Evolutionary conservation across 2,329 filamentous ascomycete genomes (phyloP).

Genomic region (Aspergillus viridinutans): DNA sequence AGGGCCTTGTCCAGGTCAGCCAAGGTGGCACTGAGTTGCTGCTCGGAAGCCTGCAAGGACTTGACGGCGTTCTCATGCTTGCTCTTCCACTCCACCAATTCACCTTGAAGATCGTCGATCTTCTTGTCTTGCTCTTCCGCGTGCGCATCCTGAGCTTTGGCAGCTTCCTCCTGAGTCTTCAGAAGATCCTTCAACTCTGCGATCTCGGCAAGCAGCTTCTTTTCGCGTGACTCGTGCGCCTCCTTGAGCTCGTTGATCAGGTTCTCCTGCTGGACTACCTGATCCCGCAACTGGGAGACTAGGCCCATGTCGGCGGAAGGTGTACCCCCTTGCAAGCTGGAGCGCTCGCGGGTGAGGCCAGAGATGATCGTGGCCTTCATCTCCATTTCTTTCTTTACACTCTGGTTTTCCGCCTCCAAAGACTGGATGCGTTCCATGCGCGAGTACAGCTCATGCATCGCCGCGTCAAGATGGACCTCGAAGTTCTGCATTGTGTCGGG

Average conservation of each 20-base stretch:
- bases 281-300: conserved; percentile 79
- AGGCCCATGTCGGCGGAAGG: conserved; percentile 89
- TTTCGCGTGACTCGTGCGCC: conserved; percentile 67
- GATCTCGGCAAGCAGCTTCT: conserved; percentile 68
- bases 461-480: conserved; percentile 82
- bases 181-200: conserved; percentile 60
- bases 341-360: conserved; percentile 85
- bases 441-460: conserved; percentile 85
- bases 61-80: conserved; percentile 70
- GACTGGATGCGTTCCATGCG: conserved; percentile 87
- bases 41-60: conserved; percentile 68
- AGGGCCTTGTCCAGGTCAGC: conserved; percentile 67
- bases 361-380: conserved; percentile 94
- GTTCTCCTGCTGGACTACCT: conserved; percentile 80
- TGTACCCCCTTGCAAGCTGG: conserved; percentile 68
- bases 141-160: conserved; percentile 31
- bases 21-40: conserved; percentile 67
- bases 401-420: conserved; percentile 77
- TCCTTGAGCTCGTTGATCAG: conserved; percentile 72
- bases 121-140: conserved; percentile 50
- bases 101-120: conserved; percentile 63
- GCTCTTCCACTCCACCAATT: conserved; percentile 69
- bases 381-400: conserved; percentile 93
- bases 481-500: conserved; percentile 89
- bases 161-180: conserved; percentile 33